Evolutionary conservation across 192 early-diverging fungal species (phyloP).

Genomic region (Mortierella alpina): DNA sequence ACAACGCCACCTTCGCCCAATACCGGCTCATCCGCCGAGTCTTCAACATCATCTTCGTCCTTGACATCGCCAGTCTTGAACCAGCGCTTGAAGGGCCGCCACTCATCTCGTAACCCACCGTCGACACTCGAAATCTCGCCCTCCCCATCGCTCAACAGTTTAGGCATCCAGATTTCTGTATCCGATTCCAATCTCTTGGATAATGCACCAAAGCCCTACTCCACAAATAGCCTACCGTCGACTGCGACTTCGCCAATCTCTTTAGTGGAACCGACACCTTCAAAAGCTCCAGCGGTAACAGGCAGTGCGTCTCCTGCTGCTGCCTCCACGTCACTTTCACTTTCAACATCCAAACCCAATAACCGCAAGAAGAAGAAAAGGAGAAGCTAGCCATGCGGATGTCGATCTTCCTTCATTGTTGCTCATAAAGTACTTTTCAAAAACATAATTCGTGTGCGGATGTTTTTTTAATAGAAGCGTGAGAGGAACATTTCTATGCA

Average conservation of each 20-base stretch:
- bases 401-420: not conserved
- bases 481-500: too few relatives aligned
- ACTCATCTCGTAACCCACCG: too few relatives aligned
- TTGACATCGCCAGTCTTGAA: conserved; percentile 24
- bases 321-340: not conserved
- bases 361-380: not conserved
- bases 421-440: not conserved
- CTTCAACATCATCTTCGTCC: conserved; percentile 16
- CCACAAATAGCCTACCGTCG: too few relatives aligned
- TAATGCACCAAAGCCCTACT: too few relatives aligned
- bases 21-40: conserved; percentile 20
- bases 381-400: too few relatives aligned
- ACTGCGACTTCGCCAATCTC: too few relatives aligned
- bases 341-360: not conserved
- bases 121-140: too few relatives aligned
- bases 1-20: conserved; percentile 45
- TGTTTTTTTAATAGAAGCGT: too few relatives aligned
- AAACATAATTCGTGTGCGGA: not conserved
- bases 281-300: not conserved
- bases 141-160: too few relatives aligned
- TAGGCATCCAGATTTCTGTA: too few relatives aligned
- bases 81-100: conserved; percentile 11
- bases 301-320: not conserved
- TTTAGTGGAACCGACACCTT: too few relatives aligned
- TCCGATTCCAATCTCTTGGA: too few relatives aligned